Conservation (phyloP, 345 rosid species). For the Angophora floribunda region DNA sequence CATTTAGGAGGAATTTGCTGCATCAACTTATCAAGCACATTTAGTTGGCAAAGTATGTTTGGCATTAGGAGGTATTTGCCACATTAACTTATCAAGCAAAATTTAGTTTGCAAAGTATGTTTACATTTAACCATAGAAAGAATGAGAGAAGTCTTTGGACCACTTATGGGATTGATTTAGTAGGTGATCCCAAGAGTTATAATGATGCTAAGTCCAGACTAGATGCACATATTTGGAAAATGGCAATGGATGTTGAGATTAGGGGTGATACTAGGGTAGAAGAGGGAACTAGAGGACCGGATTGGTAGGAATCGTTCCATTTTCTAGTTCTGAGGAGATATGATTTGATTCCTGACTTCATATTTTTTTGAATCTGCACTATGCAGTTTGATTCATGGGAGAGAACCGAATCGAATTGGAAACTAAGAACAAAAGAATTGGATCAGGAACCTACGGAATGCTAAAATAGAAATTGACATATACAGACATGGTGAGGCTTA, state of each 20-base stretch:
- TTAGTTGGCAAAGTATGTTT: background rate
- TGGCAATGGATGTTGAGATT: background rate
- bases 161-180: background rate
- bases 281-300: too few relatives aligned
- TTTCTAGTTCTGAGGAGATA: accelerated
- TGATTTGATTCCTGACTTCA: accelerated
- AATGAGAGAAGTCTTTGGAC: background rate
- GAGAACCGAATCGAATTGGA: too few relatives aligned
- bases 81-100: background rate
- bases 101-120: background rate
- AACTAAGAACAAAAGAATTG: too few relatives aligned
- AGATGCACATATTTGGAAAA: background rate
- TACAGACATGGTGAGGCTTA: too few relatives aligned
- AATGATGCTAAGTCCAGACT: background rate
- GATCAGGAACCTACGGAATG: too few relatives aligned
- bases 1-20: background rate
- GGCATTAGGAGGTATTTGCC: background rate
- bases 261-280: too few relatives aligned
- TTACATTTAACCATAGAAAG: background rate
- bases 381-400: too few relatives aligned
- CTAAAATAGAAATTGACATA: too few relatives aligned
- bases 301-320: accelerated
- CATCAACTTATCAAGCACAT: background rate
- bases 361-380: too few relatives aligned
- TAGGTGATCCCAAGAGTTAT: background rate